Percentiles rank a stretch among this genome's conserved stretches.
phyloP scores from a whole-genome alignment of 2,329 filamentous ascomycete species.

The Neoscytalidium dimidiatum region DNA sequence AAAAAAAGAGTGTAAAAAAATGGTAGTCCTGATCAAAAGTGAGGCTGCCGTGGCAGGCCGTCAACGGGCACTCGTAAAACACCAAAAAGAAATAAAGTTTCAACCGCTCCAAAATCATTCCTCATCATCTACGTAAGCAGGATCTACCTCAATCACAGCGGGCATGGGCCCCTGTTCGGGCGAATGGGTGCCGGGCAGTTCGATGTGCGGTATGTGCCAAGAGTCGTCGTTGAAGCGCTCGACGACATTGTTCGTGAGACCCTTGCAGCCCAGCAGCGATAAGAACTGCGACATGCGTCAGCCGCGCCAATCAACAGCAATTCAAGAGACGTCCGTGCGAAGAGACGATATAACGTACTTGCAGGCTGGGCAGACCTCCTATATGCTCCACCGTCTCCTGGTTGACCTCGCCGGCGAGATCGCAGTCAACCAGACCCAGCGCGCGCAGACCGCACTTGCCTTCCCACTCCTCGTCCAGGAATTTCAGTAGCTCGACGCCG shows the following conservation, averaged over 20 bases:
- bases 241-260: constrained; percentile 25
- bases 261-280: constrained; percentile 30
- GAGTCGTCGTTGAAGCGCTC: constrained; percentile 27
- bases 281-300: constrained; percentile 27
- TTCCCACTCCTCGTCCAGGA: constrained; percentile 27
- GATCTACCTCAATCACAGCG: constrained; percentile 35
- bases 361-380: constrained; percentile 23
- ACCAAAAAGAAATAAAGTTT: background rate
- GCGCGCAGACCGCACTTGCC: constrained; percentile 23
- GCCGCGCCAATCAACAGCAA: background rate
- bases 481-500: constrained; percentile 25
- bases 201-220: constrained; percentile 31
- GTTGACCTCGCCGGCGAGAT: constrained; percentile 26
- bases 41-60: background rate
- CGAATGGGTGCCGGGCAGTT: constrained; percentile 16
- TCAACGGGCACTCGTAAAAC: background rate
- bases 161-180: constrained; percentile 16
- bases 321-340: background rate
- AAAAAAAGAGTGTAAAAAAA: background rate
- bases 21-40: background rate
- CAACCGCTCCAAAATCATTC: background rate
- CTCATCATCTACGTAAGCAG: constrained; percentile 26
- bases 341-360: constrained; percentile 30
- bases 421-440: constrained; percentile 28
- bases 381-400: constrained; percentile 25